Conservation (phyloP, 176 grass and related monocot species). For the Raddia distichophylla region DNA sequence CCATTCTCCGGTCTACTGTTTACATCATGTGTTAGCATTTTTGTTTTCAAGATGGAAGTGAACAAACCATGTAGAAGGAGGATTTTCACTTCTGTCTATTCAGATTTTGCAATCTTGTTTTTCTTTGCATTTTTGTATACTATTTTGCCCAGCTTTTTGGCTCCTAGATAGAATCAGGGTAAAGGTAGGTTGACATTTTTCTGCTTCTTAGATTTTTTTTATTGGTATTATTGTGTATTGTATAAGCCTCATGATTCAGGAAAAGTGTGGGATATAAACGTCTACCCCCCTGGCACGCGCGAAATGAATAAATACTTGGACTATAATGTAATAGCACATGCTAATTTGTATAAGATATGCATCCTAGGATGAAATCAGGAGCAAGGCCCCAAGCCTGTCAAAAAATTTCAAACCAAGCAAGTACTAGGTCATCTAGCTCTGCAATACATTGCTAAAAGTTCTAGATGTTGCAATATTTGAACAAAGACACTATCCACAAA, state of each 20-base stretch:
- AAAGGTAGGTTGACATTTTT: neutral
- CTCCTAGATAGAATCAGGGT: slow-evolving; percentile 10
- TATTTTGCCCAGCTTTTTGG: neutral
- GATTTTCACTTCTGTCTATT: slow-evolving; percentile 2
- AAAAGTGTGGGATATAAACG: neutral
- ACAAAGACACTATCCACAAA: neutral
- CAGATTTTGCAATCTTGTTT: slow-evolving; percentile 18
- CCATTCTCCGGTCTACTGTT: neutral
- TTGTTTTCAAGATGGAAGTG: neutral
- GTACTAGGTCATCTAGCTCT: neutral
- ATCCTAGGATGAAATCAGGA: slow-evolving; percentile 9
- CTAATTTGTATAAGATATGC: neutral
- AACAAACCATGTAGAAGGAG: neutral
- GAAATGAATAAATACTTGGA: neutral
- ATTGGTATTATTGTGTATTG: neutral
- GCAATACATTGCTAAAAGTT: neutral
- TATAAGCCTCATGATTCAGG: neutral
- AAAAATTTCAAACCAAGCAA: neutral
- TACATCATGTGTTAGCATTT: neutral
- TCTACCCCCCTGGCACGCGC: neutral
- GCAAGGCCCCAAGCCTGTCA: neutral
- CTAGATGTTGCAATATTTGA: neutral
- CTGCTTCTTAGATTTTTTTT: neutral
- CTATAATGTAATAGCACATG: neutral
- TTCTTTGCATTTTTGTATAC: slow-evolving; percentile 9